phyloP scores from a whole-genome alignment of 345 rosid species.

The Lagerstroemia speciosa region DNA sequence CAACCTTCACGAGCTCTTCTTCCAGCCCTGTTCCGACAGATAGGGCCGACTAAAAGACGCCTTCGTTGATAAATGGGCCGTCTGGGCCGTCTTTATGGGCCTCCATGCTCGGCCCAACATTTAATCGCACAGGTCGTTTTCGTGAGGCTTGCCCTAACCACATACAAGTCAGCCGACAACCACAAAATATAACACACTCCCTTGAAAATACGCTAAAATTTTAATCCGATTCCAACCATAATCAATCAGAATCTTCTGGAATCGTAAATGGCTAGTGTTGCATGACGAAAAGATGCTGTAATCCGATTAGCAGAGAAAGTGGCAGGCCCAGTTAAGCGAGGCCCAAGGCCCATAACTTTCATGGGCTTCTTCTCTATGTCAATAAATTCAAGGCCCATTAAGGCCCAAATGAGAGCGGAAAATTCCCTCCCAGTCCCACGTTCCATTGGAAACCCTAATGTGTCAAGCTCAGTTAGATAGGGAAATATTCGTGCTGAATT shows the following conservation, averaged over 20 bases:
- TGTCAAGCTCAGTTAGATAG: neutral
- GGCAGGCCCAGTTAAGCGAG: too few relatives aligned
- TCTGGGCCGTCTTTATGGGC: neutral
- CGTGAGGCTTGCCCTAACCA: too few relatives aligned
- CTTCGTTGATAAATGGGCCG: neutral
- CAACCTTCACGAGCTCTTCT: neutral
- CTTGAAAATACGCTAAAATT: too few relatives aligned
- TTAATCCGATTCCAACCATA: too few relatives aligned
- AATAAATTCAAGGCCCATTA: neutral
- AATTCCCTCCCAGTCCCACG: neutral
- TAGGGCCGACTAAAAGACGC: neutral
- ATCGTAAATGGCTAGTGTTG: too few relatives aligned
- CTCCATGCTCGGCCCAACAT: neutral
- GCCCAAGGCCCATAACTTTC: neutral
- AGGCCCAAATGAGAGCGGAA: neutral
- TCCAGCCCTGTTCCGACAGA: neutral
- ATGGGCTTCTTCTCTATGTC: neutral
- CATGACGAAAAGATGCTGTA: too few relatives aligned
- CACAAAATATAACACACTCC: too few relatives aligned
- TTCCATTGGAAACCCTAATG: neutral
- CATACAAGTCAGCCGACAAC: too few relatives aligned
- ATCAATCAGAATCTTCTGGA: too few relatives aligned
- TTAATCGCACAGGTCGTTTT: neutral
- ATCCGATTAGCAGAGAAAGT: too few relatives aligned
- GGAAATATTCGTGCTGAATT: too few relatives aligned